These are phyloP conservation scores for Crithidia thermophila DNA, from an alignment of 208 protist genomes.

Conservation along the genomic window DNA sequence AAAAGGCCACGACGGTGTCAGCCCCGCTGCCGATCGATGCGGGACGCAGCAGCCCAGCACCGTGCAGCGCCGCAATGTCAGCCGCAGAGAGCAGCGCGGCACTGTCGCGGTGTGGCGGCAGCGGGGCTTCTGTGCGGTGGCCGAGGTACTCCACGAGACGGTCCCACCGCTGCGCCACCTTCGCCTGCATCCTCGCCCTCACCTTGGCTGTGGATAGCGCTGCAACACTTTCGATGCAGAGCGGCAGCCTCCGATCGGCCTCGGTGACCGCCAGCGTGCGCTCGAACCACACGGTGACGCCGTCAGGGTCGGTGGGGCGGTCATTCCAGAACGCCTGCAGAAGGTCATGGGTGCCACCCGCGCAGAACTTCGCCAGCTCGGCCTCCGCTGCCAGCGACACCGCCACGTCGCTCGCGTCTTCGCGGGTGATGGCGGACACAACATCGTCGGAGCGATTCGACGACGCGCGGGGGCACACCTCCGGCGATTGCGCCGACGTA, in stretches of 20 bases:
- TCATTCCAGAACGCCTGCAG: conserved; percentile 19
- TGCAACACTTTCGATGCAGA: background rate
- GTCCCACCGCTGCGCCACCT: conserved; percentile 10
- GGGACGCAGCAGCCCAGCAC: conserved; percentile 12
- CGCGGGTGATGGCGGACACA: no score
- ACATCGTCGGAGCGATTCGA: no score
- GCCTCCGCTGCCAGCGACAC: background rate
- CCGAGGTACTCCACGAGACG: conserved; percentile 8
- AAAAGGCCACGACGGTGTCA: conserved; percentile 24
- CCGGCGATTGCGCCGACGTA: no score
- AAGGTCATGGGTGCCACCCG: conserved; percentile 7
- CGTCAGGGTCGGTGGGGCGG: conserved; percentile 9
- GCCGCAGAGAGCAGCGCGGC: conserved; percentile 9
- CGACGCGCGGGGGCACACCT: no score
- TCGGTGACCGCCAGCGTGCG: conserved; percentile 9
- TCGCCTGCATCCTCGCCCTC: conserved; percentile 5
- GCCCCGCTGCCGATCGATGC: background rate
- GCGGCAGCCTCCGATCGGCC: background rate
- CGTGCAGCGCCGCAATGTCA: background rate
- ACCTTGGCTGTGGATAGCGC: conserved; percentile 11
- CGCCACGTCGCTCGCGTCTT: background rate
- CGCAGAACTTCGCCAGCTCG: background rate
- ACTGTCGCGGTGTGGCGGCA: conserved; percentile 10
- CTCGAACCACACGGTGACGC: conserved; percentile 17
- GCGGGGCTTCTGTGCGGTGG: background rate